Evolutionary conservation across 257 asterid species (phyloP).

Genomic region (Craterostigma plantagineum): DNA sequence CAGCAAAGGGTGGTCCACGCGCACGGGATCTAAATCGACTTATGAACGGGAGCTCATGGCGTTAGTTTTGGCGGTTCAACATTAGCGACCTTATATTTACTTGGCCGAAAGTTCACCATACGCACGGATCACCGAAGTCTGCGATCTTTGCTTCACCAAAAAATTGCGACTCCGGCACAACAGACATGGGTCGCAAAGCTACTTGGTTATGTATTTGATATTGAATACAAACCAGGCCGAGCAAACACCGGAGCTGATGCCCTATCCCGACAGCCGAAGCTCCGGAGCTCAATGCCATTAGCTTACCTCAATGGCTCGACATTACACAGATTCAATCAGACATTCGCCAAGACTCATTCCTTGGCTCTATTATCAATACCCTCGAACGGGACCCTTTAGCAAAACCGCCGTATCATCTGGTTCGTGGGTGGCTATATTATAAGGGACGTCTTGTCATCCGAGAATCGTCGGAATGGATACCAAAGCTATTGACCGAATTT

Average conservation of each 20-base stretch:
- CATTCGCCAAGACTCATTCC: neutral
- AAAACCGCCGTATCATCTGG: neutral
- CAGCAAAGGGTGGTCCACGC: too few species aligned
- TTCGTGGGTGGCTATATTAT: neutral
- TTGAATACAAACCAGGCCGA: neutral
- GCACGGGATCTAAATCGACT: too few species aligned
- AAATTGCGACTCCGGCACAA: neutral
- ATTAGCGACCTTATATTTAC: conserved; percentile 7
- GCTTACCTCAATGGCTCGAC: too few species aligned
- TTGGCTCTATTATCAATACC: neutral
- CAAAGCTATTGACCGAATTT: neutral
- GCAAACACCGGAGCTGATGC: conserved; percentile 1
- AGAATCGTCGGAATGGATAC: neutral
- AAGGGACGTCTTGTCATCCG: neutral
- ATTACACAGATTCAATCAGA: too few species aligned
- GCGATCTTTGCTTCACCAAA: neutral
- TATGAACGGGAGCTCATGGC: too few species aligned
- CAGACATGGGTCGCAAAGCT: conserved; percentile 4
- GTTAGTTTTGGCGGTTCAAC: neutral
- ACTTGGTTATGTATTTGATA: neutral
- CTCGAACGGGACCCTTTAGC: neutral
- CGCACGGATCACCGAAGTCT: conserved; percentile 5
- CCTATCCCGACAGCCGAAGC: neutral
- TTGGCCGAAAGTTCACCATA: neutral
- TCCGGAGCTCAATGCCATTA: neutral